These are phyloP conservation scores for Geosmithia morbida DNA, from an alignment of 2,329 filamentous ascomycete genomes.

Conservation along the genomic window DNA sequence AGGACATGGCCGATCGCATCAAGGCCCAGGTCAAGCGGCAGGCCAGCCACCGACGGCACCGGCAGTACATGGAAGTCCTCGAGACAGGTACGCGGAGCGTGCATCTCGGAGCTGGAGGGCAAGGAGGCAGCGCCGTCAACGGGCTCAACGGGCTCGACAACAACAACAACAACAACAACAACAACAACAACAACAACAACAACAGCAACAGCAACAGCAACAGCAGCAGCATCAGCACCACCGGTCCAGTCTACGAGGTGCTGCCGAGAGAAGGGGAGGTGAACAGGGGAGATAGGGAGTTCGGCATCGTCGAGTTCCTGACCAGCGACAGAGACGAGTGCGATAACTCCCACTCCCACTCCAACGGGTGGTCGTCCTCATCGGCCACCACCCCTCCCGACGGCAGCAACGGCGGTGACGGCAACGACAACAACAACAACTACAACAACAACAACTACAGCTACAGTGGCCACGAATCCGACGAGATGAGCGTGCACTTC, in stretches of 20 bases:
- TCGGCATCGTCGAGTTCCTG: too few species aligned
- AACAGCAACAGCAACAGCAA: conserved; percentile 9
- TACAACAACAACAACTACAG: conserved; percentile 9
- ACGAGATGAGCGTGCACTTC: conserved; percentile 16
- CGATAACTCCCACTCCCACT: too few species aligned
- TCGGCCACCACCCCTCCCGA: too few species aligned
- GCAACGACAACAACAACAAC: conserved; percentile 4
- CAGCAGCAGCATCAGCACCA: too few species aligned
- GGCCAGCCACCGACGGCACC: conserved; percentile 33
- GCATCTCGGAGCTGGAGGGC: too few species aligned
- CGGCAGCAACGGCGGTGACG: conserved; percentile 11
- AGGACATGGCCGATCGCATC: conserved; percentile 34
- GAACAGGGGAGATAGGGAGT: too few species aligned
- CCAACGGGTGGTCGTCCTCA: too few species aligned
- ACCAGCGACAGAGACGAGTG: too few species aligned
- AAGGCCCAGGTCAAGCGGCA: conserved; percentile 43
- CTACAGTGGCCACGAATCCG: conserved; percentile 10
- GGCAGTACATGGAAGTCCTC: conserved; percentile 29
- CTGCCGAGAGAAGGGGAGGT: too few species aligned
- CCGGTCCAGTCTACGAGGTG: too few species aligned
- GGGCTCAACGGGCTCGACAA: not conserved
- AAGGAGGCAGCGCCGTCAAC: not conserved
- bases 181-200: conserved; percentile 2
- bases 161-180: not conserved
- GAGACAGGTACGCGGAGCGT: conserved; percentile 12